Evolutionary conservation across 2,329 filamentous ascomycete genomes (phyloP).

Genomic region (Arthrobotrys iridis): DNA sequence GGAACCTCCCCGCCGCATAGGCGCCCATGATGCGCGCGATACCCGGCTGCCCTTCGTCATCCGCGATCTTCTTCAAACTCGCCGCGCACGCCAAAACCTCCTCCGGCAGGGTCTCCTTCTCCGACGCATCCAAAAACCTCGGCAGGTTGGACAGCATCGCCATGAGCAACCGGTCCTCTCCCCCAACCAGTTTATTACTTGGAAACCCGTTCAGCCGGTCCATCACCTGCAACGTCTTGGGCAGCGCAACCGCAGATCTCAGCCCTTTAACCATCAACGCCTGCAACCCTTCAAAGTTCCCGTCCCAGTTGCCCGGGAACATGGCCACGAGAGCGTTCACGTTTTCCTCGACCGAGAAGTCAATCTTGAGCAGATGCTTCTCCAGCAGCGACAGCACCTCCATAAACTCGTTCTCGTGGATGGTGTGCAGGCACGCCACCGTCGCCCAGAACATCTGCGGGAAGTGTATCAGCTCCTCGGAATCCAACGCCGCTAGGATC

Average conservation of each 20-base stretch:
- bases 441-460: conserved; percentile 98
- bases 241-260: conserved; percentile 83
- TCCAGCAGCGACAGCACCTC: conserved; percentile 93
- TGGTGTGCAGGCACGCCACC: conserved; percentile 93
- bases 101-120: conserved; percentile 69
- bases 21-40: conserved; percentile 76
- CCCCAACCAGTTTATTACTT: conserved; percentile 81
- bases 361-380: conserved; percentile 82
- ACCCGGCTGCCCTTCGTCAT: conserved; percentile 72
- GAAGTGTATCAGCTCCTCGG: conserved; percentile 82
- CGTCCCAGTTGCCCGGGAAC: conserved; percentile 87
- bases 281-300: conserved; percentile 85
- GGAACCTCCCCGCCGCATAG: conserved; percentile 70
- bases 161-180: conserved; percentile 83
- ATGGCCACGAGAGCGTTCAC: conserved; percentile 80
- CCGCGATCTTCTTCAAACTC: conserved; percentile 75
- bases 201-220: conserved; percentile 82
- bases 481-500: conserved; percentile 84
- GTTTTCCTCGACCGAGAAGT: conserved; percentile 73
- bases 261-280: conserved; percentile 89
- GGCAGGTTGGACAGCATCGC: conserved; percentile 91
- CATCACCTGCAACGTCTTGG: conserved; percentile 78
- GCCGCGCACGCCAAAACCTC: conserved; percentile 72
- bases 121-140: conserved; percentile 81
- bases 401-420: conserved; percentile 93